Evolutionary conservation across 257 asterid species (phyloP).

Genomic region (Petunia secreta): DNA sequence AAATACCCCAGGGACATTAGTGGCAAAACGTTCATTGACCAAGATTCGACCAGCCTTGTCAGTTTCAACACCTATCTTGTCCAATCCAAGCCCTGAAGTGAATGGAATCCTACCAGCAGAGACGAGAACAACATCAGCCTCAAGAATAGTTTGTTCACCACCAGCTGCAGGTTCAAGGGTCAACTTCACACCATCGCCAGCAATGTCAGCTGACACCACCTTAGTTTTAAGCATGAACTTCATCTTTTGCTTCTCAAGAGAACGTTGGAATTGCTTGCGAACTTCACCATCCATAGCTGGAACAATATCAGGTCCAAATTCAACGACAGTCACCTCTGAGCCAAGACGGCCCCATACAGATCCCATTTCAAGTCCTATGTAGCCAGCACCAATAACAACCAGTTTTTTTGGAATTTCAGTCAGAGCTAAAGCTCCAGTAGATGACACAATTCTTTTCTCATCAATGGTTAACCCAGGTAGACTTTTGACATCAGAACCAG

Average conservation of each 20-base stretch:
- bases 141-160: slow-evolving; percentile 79
- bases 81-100: slow-evolving; percentile 81
- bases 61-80: slow-evolving; percentile 82
- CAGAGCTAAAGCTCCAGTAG: slow-evolving; percentile 58
- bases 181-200: slow-evolving; percentile 71
- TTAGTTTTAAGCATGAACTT: slow-evolving; percentile 91
- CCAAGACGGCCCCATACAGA: slow-evolving; percentile 99
- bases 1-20: slow-evolving; percentile 70
- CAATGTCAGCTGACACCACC: slow-evolving; percentile 84
- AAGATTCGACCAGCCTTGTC: slow-evolving; percentile 83
- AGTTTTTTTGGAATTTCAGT: slow-evolving; percentile 83
- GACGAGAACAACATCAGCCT: slow-evolving; percentile 94
- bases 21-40: slow-evolving; percentile 67
- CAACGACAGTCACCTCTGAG: slow-evolving; percentile 91
- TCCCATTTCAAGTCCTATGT: slow-evolving; percentile 98
- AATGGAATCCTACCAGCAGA: slow-evolving; percentile 94
- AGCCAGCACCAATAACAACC: slow-evolving; percentile 97
- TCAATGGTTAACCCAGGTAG: slow-evolving; percentile 54
- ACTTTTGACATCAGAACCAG: slow-evolving; percentile 81
- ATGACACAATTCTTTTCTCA: slow-evolving; percentile 54
- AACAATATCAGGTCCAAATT: slow-evolving; percentile 85
- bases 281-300: slow-evolving; percentile 93
- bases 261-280: slow-evolving; percentile 87
- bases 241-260: slow-evolving; percentile 97
- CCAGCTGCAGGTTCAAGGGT: slow-evolving; percentile 93